A percentile compares a stretch with the other conserved stretches of the same genome.
These are phyloP conservation scores for Chenopodium berlandieri DNA, from an alignment of 148 eudicot species.

Conservation along the genomic window DNA sequence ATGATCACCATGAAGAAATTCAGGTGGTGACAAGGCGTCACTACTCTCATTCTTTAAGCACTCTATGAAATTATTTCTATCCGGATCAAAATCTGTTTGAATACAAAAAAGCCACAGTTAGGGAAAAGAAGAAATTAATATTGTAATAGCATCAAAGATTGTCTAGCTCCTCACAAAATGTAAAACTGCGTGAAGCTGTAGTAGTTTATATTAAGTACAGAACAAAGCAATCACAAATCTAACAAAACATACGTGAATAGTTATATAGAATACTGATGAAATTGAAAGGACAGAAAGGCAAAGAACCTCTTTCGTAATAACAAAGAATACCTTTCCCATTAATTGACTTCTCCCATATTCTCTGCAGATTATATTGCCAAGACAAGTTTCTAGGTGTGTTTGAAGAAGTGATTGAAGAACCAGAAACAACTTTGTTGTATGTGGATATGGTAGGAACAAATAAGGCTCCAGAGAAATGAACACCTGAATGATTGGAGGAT, in stretches of 20 bases:
- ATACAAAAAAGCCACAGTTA: constrained; percentile 1
- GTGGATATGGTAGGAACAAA: constrained; percentile 78
- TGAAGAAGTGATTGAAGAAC: constrained; percentile 40
- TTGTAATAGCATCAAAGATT: constrained; percentile 1
- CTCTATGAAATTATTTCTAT: constrained; percentile 27
- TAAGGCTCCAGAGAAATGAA: constrained; percentile 67
- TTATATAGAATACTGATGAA: neutral
- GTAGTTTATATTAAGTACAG: neutral
- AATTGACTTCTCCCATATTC: constrained; percentile 67
- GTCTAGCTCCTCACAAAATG: neutral
- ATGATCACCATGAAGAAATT: constrained; percentile 35
- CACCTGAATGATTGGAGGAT: constrained; percentile 42
- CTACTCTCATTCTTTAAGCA: constrained; percentile 16
- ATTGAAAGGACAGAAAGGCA: neutral
- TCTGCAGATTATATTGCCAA: constrained; percentile 76
- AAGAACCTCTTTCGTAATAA: neutral
- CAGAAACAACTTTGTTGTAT: constrained; percentile 78
- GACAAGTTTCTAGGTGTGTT: constrained; percentile 48
- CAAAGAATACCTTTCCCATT: constrained; percentile 48
- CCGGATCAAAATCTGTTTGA: constrained; percentile 34
- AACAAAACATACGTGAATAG: neutral
- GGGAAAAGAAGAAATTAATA: neutral
- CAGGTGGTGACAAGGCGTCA: constrained; percentile 33
- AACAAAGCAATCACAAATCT: neutral
- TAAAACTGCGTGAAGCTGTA: neutral